Evolutionary conservation across 345 rosid species (phyloP).

Genomic region (Populus nigra): DNA sequence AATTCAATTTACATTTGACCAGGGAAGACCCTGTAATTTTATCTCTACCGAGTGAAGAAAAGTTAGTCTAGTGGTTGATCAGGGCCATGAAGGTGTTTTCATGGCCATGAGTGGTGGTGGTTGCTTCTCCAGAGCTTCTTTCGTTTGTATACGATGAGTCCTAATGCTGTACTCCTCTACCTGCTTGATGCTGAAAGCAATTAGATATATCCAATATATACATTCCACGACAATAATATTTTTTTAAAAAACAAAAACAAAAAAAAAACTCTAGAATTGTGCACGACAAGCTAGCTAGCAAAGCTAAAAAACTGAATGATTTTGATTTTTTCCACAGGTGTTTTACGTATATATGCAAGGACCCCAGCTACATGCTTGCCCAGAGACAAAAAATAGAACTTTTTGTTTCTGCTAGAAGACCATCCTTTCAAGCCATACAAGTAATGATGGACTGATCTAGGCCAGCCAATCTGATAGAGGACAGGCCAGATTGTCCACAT

Average conservation of each 20-base stretch:
- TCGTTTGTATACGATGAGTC: slow-evolving; percentile 63
- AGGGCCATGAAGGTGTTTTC: slow-evolving; percentile 31
- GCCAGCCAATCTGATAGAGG: slow-evolving; percentile 14
- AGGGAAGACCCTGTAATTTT: slow-evolving; percentile 9
- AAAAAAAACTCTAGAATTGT: background rate
- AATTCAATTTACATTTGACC: slow-evolving; percentile 35
- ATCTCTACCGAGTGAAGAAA: slow-evolving; percentile 22
- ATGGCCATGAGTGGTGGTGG: slow-evolving; percentile 21
- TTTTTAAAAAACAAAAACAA: background rate
- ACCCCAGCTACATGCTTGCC: background rate
- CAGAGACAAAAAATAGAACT: background rate
- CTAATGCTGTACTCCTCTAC: slow-evolving; percentile 28
- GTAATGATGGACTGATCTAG: slow-evolving; percentile 6
- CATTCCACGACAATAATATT: background rate
- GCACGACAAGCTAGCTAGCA: background rate
- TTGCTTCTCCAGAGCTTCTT: slow-evolving; percentile 44
- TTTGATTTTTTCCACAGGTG: background rate
- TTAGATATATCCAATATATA: slow-evolving; percentile 6
- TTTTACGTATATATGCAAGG: background rate
- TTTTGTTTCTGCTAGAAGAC: background rate
- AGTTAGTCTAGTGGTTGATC: slow-evolving; percentile 32
- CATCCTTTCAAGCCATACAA: slow-evolving; percentile 10
- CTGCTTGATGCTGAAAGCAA: slow-evolving; percentile 14
- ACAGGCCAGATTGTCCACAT: slow-evolving; percentile 12
- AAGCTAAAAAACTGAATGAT: too few relatives aligned